phyloP scores from a whole-genome alignment of 441 rosid genomes.

The Erodium trifolium region DNA sequence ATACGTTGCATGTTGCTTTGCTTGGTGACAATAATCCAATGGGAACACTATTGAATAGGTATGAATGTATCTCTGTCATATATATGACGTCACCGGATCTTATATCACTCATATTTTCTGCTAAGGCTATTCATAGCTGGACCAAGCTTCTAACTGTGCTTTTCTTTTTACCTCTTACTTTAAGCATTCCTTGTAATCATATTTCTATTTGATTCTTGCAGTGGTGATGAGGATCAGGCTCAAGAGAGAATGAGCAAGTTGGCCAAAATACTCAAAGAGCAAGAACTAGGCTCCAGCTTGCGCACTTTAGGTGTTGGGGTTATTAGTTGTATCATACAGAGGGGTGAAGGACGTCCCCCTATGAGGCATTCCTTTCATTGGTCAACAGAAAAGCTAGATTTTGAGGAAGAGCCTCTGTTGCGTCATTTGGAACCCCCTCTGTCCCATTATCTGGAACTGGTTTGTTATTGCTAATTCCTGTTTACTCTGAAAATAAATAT shows the following conservation, averaged over 20 bases:
- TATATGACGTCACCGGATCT: too few relatives aligned
- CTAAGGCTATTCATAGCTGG: too few relatives aligned
- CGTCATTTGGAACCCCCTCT: slow-evolving; percentile 98
- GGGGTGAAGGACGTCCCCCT: slow-evolving; percentile 97
- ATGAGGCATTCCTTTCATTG: slow-evolving; percentile 98
- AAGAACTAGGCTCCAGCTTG: slow-evolving; percentile 66
- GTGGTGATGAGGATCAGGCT: slow-evolving; percentile 99
- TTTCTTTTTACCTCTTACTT: background rate
- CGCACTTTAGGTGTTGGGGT: slow-evolving; percentile 81
- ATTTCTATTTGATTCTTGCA: slow-evolving; percentile 28
- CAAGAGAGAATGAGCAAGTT: slow-evolving; percentile 86
- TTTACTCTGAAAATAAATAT: background rate
- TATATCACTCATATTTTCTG: too few relatives aligned
- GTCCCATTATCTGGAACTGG: slow-evolving; percentile 94
- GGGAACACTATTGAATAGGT: slow-evolving; percentile 94
- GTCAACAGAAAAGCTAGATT: slow-evolving; percentile 66
- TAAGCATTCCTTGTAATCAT: slow-evolving; percentile 11
- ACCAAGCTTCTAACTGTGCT: background rate
- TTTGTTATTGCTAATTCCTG: slow-evolving; percentile 28
- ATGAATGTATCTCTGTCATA: slow-evolving; percentile 17
- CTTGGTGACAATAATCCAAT: slow-evolving; percentile 93
- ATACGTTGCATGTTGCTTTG: slow-evolving; percentile 96
- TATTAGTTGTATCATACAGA: slow-evolving; percentile 92
- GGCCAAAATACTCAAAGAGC: slow-evolving; percentile 90
- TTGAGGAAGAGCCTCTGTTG: slow-evolving; percentile 86